Evolutionary conservation across 1,284 basidiomycete species (phyloP).

Genomic region (Rhodotorula sp.): DNA sequence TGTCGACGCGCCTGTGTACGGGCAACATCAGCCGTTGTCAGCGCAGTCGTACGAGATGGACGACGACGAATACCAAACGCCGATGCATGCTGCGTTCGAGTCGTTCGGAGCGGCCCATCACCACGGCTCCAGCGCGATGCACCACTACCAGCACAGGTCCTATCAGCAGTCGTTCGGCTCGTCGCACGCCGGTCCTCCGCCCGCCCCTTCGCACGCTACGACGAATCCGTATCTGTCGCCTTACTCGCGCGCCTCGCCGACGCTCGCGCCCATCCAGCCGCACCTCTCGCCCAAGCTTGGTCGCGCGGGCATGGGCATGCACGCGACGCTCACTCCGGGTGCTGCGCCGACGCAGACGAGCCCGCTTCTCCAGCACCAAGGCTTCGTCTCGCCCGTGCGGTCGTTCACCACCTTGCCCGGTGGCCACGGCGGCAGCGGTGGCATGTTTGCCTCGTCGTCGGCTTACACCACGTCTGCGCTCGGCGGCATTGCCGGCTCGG

Average conservation of each 20-base stretch:
- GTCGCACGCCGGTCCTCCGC: background rate
- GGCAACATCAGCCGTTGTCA: background rate
- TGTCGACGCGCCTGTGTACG: background rate
- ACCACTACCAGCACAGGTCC: background rate
- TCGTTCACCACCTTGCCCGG: background rate
- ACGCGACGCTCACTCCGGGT: background rate
- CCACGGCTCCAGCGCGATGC: background rate
- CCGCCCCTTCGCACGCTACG: background rate
- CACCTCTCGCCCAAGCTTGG: background rate
- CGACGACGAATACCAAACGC: background rate
- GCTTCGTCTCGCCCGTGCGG: background rate
- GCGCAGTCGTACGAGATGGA: background rate
- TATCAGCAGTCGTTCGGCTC: background rate
- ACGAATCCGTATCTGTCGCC: background rate
- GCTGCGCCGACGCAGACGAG: background rate
- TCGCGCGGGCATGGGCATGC: background rate
- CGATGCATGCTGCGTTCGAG: background rate
- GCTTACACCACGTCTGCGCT: background rate
- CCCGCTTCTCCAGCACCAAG: background rate
- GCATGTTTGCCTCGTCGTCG: background rate
- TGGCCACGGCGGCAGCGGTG: background rate
- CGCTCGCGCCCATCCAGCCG: background rate
- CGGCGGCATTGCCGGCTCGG: too few relatives aligned
- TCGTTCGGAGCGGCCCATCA: background rate
- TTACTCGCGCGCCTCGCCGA: background rate